A percentile compares a stretch with the other conserved stretches of the same genome.
Evolutionary conservation across 116 monocot genomes (phyloP).

Genomic region (Cymodocea nodosa): DNA sequence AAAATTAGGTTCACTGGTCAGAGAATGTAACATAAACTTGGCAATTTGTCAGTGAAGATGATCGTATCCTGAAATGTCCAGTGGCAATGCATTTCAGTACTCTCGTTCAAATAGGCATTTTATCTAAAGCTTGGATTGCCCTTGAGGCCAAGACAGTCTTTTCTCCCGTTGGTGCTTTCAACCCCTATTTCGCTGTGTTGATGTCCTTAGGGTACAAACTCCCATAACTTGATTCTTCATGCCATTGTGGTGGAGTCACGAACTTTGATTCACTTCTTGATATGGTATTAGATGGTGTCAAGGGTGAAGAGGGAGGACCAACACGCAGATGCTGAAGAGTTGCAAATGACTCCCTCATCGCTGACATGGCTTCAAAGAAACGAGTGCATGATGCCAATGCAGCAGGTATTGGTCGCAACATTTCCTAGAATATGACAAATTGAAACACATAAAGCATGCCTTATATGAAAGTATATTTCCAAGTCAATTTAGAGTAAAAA

Average conservation of each 20-base stretch:
- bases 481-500: background rate
- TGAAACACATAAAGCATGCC: background rate
- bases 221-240: slow-evolving; percentile 14
- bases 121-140: too few relatives aligned
- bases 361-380: slow-evolving; percentile 95
- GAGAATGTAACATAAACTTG: too few relatives aligned
- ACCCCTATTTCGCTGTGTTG: background rate
- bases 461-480: background rate
- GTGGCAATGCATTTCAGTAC: too few relatives aligned
- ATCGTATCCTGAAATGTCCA: too few relatives aligned
- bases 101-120: too few relatives aligned
- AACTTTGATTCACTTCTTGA: slow-evolving; percentile 33
- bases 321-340: slow-evolving; percentile 77
- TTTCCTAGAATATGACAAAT: slow-evolving; percentile 43
- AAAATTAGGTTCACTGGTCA: too few relatives aligned
- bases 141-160: slow-evolving; percentile 31
- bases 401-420: slow-evolving; percentile 86
- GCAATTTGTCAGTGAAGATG: too few relatives aligned
- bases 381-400: slow-evolving; percentile 94
- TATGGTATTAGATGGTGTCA: slow-evolving; percentile 23
- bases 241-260: slow-evolving; percentile 43
- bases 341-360: slow-evolving; percentile 88
- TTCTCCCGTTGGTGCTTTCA: slow-evolving; percentile 25
- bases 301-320: slow-evolving; percentile 25
- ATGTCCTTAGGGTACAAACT: too few relatives aligned